Conservation (phyloP, 2,329 filamentous ascomycete genomes). For the Orbilia ellipsospora region DNA sequence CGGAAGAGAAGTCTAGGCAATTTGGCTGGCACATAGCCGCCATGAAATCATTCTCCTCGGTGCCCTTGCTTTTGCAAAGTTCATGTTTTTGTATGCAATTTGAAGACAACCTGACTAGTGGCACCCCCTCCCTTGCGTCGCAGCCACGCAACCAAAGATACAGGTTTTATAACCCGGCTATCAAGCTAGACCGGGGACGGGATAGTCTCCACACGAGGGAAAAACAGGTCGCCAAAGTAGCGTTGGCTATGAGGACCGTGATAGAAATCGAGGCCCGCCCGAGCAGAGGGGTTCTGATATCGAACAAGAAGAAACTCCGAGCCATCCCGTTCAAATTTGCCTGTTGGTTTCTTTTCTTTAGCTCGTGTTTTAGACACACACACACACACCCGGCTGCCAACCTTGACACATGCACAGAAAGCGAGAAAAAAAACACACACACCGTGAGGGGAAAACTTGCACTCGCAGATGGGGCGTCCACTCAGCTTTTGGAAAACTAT, state of each 20-base stretch:
- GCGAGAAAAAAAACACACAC: too few relatives aligned
- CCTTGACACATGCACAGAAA: too few relatives aligned
- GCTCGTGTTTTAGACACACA: too few relatives aligned
- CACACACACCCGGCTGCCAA: too few relatives aligned
- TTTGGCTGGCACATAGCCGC: constrained; percentile 17
- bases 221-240: neutral
- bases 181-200: constrained; percentile 8
- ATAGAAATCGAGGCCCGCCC: too few relatives aligned
- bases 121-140: neutral
- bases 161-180: neutral
- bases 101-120: constrained; percentile 5
- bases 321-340: too few relatives aligned
- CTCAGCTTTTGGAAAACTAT: too few relatives aligned
- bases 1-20: constrained; percentile 12
- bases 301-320: too few relatives aligned
- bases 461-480: too few relatives aligned
- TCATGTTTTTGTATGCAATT: neutral
- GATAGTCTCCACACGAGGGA: constrained; percentile 36
- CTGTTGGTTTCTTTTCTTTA: too few relatives aligned
- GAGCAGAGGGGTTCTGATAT: too few relatives aligned
- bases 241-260: neutral
- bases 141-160: neutral
- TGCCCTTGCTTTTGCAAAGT: constrained; percentile 35
- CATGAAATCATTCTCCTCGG: constrained; percentile 17
- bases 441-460: too few relatives aligned